Evolutionary conservation across 495 filamentous ascomycete species (phyloP).

Genomic region (Hamigera avellanea): DNA sequence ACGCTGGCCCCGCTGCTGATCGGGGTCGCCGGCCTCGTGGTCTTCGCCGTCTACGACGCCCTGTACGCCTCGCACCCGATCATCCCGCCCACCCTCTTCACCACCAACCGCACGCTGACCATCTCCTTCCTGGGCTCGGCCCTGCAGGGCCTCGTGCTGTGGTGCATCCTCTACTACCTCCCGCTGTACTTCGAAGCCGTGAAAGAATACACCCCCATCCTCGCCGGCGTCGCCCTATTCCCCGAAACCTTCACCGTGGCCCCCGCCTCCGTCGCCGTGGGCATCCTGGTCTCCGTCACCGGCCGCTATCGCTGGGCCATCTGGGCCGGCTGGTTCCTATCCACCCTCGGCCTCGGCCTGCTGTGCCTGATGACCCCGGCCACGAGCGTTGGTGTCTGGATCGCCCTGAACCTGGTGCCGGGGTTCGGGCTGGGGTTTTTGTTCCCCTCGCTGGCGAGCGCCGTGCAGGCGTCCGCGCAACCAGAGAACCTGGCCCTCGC

Average conservation of each 20-base stretch:
- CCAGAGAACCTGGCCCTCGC: conserved; percentile 33
- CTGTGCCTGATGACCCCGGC: conserved; percentile 30
- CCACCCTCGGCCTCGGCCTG: conserved; percentile 34
- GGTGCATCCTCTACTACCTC: conserved; percentile 36
- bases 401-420: conserved; percentile 34
- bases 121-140: conserved; percentile 30
- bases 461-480: conserved; percentile 36
- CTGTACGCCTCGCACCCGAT: conserved; percentile 28
- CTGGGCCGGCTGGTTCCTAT: conserved; percentile 41
- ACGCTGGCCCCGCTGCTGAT: conserved; percentile 48
- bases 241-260: conserved; percentile 41
- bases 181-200: conserved; percentile 42
- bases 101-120: conserved; percentile 30
- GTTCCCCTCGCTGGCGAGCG: conserved; percentile 34
- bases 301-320: conserved; percentile 39
- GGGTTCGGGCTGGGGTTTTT: conserved; percentile 40
- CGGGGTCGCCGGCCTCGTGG: conserved; percentile 34
- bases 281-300: conserved; percentile 28
- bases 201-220: conserved; percentile 33
- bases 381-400: conserved; percentile 32
- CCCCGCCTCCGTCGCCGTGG: conserved; percentile 35
- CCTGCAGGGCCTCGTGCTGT: conserved; percentile 40
- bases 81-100: conserved; percentile 37
- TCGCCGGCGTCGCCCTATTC: conserved; percentile 36
- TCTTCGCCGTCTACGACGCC: conserved; percentile 37